These are phyloP conservation scores for Geotrichum bryndzae DNA, from an alignment of 1,139 yeast species.

Conservation along the genomic window DNA sequence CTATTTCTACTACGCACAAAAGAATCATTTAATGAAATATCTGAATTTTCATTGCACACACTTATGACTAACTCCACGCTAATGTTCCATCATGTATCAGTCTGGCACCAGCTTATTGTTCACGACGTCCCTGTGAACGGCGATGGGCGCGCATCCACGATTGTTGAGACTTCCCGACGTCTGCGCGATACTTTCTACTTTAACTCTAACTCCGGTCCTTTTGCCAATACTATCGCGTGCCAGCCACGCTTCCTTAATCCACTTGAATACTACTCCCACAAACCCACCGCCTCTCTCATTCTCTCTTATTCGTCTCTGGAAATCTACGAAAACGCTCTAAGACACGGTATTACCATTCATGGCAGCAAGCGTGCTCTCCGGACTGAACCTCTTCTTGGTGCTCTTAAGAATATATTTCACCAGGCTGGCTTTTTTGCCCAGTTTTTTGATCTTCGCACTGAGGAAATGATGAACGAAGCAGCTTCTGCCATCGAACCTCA, in stretches of 20 bases:
- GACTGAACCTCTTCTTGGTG: slow-evolving; percentile 10
- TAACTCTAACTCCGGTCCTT: slow-evolving; percentile 1
- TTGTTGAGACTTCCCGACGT: not conserved
- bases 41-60: not conserved
- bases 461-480: no score
- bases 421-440: slow-evolving; percentile 8
- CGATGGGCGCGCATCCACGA: not conserved
- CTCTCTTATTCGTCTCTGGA: slow-evolving; percentile 2
- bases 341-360: not conserved
- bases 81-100: slow-evolving; percentile 2
- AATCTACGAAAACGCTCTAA: slow-evolving; percentile 1
- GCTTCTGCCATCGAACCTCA: no score
- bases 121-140: slow-evolving; percentile 6
- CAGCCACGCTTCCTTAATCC: slow-evolving; percentile 10
- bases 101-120: slow-evolving; percentile 11
- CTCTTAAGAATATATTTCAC: slow-evolving; percentile 9
- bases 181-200: not conserved
- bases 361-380: not conserved
- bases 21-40: not conserved
- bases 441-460: not conserved
- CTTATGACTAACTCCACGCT: not conserved
- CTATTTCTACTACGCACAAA: slow-evolving; percentile 1
- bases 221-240: slow-evolving; percentile 6
- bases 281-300: slow-evolving; percentile 8
- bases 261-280: slow-evolving; percentile 1